Evolutionary conservation across 305 asterid genomes (phyloP).

Genomic region (Caryopteris hybrid): DNA sequence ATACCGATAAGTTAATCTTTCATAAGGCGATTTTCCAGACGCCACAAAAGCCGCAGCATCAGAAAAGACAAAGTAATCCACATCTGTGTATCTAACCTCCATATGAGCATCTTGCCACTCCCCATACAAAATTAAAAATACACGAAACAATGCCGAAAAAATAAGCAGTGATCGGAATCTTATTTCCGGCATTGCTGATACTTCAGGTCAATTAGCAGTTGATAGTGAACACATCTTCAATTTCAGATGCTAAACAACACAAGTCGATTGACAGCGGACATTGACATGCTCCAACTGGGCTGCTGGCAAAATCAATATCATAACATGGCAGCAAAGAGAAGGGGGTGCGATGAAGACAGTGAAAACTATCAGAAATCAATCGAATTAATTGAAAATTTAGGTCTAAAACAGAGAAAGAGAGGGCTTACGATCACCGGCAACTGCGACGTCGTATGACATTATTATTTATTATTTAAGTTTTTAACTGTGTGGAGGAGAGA

Average conservation of each 20-base stretch:
- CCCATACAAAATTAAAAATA: conserved; percentile 63
- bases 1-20: conserved; percentile 85
- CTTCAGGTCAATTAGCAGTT: conserved; percentile 3
- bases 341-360: neutral
- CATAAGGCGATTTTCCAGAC: conserved; percentile 70
- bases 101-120: conserved; percentile 90
- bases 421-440: too few species aligned
- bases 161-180: conserved; percentile 47
- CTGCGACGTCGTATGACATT: too few species aligned
- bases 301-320: neutral
- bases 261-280: neutral
- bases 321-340: conserved; percentile 11
- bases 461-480: too few species aligned
- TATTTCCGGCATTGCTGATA: conserved; percentile 38
- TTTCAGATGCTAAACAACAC: neutral
- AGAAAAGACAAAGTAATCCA: conserved; percentile 85
- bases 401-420: too few species aligned
- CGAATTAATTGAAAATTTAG: too few species aligned
- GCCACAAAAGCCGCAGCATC: conserved; percentile 76
- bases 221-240: neutral
- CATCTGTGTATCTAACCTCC: conserved; percentile 92
- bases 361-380: neutral
- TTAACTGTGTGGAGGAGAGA: too few species aligned
- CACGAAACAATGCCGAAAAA: conserved; percentile 65
- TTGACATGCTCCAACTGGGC: conserved; percentile 1